Evolutionary conservation across 768 basidiomycete species (phyloP).

Genomic region (Boletus edulis): DNA sequence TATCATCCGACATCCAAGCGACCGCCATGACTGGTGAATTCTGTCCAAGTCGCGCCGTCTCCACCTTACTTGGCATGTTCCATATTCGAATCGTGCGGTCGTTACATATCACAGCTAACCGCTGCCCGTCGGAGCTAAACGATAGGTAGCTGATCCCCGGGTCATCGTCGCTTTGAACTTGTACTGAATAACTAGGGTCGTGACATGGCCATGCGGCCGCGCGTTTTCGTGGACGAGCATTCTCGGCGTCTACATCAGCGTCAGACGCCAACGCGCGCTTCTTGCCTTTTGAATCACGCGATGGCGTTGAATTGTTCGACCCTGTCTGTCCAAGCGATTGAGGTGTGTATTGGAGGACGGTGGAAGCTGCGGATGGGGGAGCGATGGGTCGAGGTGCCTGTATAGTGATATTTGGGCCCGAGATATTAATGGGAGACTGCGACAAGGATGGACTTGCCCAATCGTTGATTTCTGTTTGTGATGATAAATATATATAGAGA

Average conservation of each 20-base stretch:
- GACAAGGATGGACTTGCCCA: constrained; percentile 21
- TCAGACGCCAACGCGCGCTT: constrained; percentile 38
- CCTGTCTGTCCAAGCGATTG: constrained; percentile 12
- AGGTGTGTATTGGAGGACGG: constrained; percentile 29
- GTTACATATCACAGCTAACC: constrained; percentile 57
- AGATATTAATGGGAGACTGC: constrained; percentile 13
- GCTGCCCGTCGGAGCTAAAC: constrained; percentile 52
- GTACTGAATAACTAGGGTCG: constrained; percentile 34
- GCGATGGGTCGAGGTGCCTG: constrained; percentile 29
- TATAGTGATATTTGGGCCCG: constrained; percentile 23
- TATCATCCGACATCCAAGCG: constrained; percentile 59
- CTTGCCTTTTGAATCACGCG: constrained; percentile 30
- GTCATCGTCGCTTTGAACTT: constrained; percentile 46
- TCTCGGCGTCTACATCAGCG: constrained; percentile 23
- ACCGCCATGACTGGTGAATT: constrained; percentile 47
- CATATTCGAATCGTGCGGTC: constrained; percentile 66
- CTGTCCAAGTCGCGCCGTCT: constrained; percentile 57
- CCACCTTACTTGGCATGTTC: constrained; percentile 45
- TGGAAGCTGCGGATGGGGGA: constrained; percentile 32
- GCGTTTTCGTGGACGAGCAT: constrained; percentile 34
- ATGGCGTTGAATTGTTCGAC: constrained; percentile 27
- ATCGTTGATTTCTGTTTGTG: constrained; percentile 20
- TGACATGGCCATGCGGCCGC: constrained; percentile 49
- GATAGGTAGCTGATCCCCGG: constrained; percentile 46
- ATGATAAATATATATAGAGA: background rate